Conservation (phyloP, 129 eudicot genomes). For the Deinandra increscens region DNA sequence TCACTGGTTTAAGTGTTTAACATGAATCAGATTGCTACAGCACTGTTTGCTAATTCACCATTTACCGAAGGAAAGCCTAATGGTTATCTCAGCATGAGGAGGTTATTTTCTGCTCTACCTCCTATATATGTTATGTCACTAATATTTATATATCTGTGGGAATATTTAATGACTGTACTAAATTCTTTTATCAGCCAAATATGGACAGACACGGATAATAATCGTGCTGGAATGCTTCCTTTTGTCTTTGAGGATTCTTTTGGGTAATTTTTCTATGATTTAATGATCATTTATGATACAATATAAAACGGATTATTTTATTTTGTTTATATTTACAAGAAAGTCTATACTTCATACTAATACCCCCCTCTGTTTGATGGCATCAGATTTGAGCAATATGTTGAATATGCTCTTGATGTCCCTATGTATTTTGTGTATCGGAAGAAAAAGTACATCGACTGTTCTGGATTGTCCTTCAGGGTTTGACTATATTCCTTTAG, state of each 20-base stretch:
- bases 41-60: conserved; percentile 95
- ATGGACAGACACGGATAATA: conserved; percentile 94
- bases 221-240: conserved; percentile 97
- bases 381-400: conserved; percentile 91
- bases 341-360: conserved; percentile 15
- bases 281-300: neutral
- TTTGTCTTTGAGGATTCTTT: conserved; percentile 93
- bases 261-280: conserved; percentile 48
- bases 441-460: conserved; percentile 74
- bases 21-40: conserved; percentile 83
- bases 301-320: neutral
- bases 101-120: conserved; percentile 39
- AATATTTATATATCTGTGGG: neutral
- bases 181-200: conserved; percentile 61
- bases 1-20: conserved; percentile 16
- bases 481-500: conserved; percentile 43
- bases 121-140: neutral
- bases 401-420: conserved; percentile 96
- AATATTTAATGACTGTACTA: conserved; percentile 7
- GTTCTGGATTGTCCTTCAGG: conserved; percentile 94
- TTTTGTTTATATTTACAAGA: neutral
- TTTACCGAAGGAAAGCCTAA: conserved; percentile 93
- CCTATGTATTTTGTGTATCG: conserved; percentile 97
- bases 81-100: conserved; percentile 97
- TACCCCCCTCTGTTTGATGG: conserved; percentile 14